Evolutionary conservation across 192 early-diverging fungal species (phyloP).

Genomic region (Coemansia sp.): DNA sequence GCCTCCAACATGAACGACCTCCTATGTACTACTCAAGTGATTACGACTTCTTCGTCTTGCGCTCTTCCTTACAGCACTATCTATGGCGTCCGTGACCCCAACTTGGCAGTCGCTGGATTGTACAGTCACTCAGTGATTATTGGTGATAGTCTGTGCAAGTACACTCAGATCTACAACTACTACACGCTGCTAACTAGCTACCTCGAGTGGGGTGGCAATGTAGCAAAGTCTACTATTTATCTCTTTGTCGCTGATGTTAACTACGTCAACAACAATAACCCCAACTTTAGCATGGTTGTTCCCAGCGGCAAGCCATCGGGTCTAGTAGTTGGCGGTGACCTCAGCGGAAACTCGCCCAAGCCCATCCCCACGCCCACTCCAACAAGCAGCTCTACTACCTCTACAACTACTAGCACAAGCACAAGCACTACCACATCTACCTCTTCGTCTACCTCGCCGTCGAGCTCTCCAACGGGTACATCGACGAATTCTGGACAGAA

Average conservation of each 20-base stretch:
- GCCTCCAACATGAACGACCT: slow-evolving; percentile 36
- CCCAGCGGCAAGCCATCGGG: slow-evolving; percentile 21
- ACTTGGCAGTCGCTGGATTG: slow-evolving; percentile 41
- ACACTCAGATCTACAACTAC: slow-evolving; percentile 34
- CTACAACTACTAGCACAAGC: background rate
- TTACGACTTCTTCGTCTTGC: slow-evolving; percentile 16
- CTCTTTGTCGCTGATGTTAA: slow-evolving; percentile 32
- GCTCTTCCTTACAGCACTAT: slow-evolving; percentile 30
- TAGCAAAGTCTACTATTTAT: slow-evolving; percentile 42
- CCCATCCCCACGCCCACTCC: background rate
- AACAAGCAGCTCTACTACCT: background rate
- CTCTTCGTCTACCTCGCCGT: background rate
- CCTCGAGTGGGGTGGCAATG: slow-evolving; percentile 49
- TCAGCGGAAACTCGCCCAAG: slow-evolving; percentile 16
- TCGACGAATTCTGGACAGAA: slow-evolving; percentile 2
- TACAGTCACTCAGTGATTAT: slow-evolving; percentile 52
- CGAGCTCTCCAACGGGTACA: background rate
- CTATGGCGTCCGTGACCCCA: slow-evolving; percentile 34
- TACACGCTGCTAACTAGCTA: slow-evolving; percentile 47
- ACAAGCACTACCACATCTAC: background rate
- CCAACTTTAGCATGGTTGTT: slow-evolving; percentile 37
- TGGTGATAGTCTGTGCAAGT: slow-evolving; percentile 33
- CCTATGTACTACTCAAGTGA: slow-evolving; percentile 30
- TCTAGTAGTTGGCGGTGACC: slow-evolving; percentile 32
- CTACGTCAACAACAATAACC: slow-evolving; percentile 43